Base-by-base conservation (phyloP, 306 rosid species). In the Quercus ilex region DNA sequence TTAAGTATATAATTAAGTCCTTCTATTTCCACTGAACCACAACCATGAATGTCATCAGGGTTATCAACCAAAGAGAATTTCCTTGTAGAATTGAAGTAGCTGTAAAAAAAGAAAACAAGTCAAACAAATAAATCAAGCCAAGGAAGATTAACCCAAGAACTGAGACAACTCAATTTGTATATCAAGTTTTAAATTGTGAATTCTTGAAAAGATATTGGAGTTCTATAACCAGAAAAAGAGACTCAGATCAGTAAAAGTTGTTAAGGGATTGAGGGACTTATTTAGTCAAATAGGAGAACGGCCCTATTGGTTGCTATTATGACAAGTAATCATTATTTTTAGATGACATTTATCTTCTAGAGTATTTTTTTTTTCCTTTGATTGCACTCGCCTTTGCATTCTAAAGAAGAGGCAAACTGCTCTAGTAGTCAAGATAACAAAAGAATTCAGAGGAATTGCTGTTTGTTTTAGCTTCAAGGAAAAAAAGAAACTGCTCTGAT, bases 51-150 rank as follows among this genome's bases (percentile, higher is more conserved):
- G 79, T 63, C 75, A 68, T 57, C 75, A 85, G 33, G 80, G 83
- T 51, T 19, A 77, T 64, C 83, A 75, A 4, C 86, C 88, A 81
- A 75, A 79, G 31, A 41, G 71, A 83, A 21, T 80, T 73, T 78
- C 87, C 87, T 78, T 65, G 85, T 55, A 78, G 25, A 56, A 52
- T 77, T 10, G 89, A 80, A 83, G 82, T 60, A 79, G 74, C 97
- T 90, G 93, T 55, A 57, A 73, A 76, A 38, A 17, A 8, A 67
- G 55, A 69, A 49, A 53, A 59, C 3, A 41, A 13, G 76, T 59
- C 3, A 57, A 57, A 11, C 31, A 30, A 74, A 20, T 35, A 63
- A 53, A 71, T 77, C 58, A 65, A 33, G 20, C 30, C 18, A 1
- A 0, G 7, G 74, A 53, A 53, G n/a, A 56, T 15, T 20, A 35